Evolutionary conservation across 2,329 filamentous ascomycete genomes (phyloP).

Genomic region (Fusarium mangiferae): DNA sequence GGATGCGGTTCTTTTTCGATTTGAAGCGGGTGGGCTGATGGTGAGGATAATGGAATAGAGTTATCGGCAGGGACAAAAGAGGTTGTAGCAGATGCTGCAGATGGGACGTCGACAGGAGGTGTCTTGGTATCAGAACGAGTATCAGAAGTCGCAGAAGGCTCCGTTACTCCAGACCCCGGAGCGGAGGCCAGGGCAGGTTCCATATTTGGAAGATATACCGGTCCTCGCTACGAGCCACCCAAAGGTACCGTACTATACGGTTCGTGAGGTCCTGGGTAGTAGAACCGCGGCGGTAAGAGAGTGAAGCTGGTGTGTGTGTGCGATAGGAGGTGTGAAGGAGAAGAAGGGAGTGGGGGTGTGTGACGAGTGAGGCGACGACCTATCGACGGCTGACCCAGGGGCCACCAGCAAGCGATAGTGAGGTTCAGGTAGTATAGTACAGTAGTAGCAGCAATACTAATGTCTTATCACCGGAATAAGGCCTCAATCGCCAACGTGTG

Average conservation of each 20-base stretch:
- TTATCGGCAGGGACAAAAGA: conserved; percentile 30
- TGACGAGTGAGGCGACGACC: conserved; percentile 3
- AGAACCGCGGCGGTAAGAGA: conserved; percentile 20
- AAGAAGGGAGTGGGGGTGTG: conserved; percentile 31
- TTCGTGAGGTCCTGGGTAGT: conserved; percentile 26
- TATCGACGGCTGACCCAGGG: conserved; percentile 21
- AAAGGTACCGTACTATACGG: conserved; percentile 22
- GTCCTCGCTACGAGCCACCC: conserved; percentile 29
- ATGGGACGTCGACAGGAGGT: conserved; percentile 32
- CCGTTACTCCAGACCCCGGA: conserved; percentile 36
- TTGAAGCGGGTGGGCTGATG: conserved; percentile 29
- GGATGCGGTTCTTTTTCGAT: conserved; percentile 17
- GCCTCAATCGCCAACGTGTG: conserved; percentile 25
- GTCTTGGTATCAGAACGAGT: conserved; percentile 41
- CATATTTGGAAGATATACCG: conserved; percentile 42
- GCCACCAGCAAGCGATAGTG: conserved; percentile 14
- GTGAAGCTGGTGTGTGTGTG: conserved; percentile 28
- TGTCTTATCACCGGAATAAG: conserved; percentile 35
- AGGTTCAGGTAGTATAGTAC: conserved; percentile 8
- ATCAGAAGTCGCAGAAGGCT: conserved; percentile 40
- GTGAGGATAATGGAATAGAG: conserved; percentile 34
- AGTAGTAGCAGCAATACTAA: conserved; percentile 9
- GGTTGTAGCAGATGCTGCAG: conserved; percentile 25
- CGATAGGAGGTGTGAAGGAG: conserved; percentile 11
- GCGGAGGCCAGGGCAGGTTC: conserved; percentile 39